Base-by-base conservation (phyloP, 2,329 filamentous ascomycete genomes). In the Ceratocystis destructans region DNA sequence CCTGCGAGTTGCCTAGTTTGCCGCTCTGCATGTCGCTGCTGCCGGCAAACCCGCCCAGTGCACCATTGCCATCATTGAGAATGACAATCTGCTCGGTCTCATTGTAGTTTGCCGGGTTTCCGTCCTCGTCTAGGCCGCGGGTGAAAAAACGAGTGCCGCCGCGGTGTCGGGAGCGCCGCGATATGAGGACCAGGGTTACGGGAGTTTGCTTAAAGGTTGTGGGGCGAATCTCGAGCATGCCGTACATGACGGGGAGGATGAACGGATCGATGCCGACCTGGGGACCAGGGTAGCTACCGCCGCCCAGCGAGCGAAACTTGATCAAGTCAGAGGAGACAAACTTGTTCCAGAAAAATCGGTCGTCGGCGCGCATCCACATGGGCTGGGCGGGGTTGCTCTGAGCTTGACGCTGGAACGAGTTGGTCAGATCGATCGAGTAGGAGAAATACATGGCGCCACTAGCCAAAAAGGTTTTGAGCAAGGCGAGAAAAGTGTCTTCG, bases 331-430 rank as follows among this genome's bases (percentile, higher is more conserved):
- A 87, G 74, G 93, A 90, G 62, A 97, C 83, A 75, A 96, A 95
- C 70, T 87, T 87, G 77, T 99, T 99, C 90, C 93, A 99, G 80
- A 96, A 99, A 80, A 99, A 99, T 70, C 94, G 90, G 74, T 97
- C 92, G 75, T 99, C 94, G 69, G 93, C 87, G 71, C 91, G 82
- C 79, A 88, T 87, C 94, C 94, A 99, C 67, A 97, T 77, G 12
- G 94, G 92, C 66, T 82, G 79, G 17, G 83, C 82, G 66, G 79
- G 77, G 74, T 96, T 85, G 70, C 85, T 80, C 70, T 92, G 85
- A 2, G 92, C 86, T 75, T 97, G 94, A 70, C 94, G 86, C 78
- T 99, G 94, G 79, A 97, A 96, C 74, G 85, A 92, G 79, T 96
- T 99, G 71, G 94, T 99, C 70, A 99, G 83, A 76, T 99, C 94